Evolutionary conservation across 1,284 basidiomycete genomes (phyloP).

Genomic region (Clitocybe nebularis): DNA sequence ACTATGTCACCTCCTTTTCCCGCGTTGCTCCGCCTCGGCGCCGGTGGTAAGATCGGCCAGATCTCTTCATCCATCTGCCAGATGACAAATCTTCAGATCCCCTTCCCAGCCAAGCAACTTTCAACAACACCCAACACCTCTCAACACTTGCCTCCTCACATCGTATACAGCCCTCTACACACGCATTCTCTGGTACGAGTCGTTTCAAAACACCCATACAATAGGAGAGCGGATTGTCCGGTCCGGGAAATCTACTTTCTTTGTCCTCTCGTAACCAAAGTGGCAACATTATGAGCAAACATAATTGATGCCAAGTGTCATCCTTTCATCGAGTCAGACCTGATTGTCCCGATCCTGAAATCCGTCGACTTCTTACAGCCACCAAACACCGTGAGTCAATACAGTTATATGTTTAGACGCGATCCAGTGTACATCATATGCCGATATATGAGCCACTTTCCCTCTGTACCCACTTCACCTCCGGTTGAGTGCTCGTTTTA

Average conservation of each 20-base stretch:
- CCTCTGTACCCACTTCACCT: neutral
- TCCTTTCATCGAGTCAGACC: neutral
- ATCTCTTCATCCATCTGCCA: neutral
- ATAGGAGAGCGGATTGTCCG: too few species aligned
- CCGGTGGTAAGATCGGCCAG: slow-evolving; percentile 1
- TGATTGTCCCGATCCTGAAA: neutral
- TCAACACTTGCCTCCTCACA: neutral
- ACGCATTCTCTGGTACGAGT: too few species aligned
- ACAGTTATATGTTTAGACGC: neutral
- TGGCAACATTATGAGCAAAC: neutral
- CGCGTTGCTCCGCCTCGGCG: slow-evolving; percentile 6
- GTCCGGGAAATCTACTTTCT: neutral
- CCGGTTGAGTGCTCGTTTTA: neutral
- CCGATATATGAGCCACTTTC: neutral
- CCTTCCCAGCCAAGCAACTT: neutral
- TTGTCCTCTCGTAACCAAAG: neutral
- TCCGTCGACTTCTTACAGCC: neutral
- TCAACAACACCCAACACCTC: neutral
- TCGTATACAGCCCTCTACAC: neutral
- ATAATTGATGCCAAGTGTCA: neutral
- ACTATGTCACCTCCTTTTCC: neutral
- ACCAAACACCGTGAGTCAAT: neutral
- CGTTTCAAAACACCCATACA: too few species aligned
- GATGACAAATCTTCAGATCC: neutral
- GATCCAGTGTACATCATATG: neutral